phyloP scores from a whole-genome alignment of 352 stramenopile species.

The Globisporangium yorkense region DNA sequence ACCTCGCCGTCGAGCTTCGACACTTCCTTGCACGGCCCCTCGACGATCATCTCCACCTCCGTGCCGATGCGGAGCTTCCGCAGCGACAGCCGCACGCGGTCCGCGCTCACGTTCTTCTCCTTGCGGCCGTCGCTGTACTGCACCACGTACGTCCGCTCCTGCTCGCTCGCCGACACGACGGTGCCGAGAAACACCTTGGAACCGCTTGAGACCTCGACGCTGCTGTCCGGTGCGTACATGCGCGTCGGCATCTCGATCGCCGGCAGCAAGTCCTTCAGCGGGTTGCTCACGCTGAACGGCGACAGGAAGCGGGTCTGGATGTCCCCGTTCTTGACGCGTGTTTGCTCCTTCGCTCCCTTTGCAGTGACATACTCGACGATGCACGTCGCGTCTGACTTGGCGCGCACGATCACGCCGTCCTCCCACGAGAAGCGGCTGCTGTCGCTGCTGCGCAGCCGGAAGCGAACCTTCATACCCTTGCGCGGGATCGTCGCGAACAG shows the following conservation, averaged over 20 bases:
- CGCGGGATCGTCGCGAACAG: conserved; percentile 26
- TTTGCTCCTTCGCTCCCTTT: conserved; percentile 28
- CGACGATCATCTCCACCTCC: conserved; percentile 68
- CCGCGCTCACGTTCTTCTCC: conserved; percentile 43
- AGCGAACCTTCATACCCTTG: conserved; percentile 46
- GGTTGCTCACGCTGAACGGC: conserved; percentile 17
- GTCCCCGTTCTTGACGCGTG: conserved; percentile 42
- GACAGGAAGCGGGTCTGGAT: conserved; percentile 37
- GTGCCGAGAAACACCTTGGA: conserved; percentile 42
- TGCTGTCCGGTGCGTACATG: conserved; percentile 29
- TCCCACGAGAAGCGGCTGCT: conserved; percentile 25
- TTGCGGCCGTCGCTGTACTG: conserved; percentile 51
- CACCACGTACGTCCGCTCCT: conserved; percentile 46
- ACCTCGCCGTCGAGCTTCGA: conserved; percentile 66
- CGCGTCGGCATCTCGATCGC: conserved; percentile 23
- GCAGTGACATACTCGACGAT: conserved; percentile 32
- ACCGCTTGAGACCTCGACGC: conserved; percentile 44
- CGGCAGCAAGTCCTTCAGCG: conserved; percentile 21
- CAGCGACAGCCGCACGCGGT: conserved; percentile 49
- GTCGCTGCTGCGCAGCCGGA: conserved; percentile 24
- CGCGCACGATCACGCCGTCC: conserved; percentile 41
- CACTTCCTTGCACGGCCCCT: conserved; percentile 66
- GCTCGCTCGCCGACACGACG: conserved; percentile 32
- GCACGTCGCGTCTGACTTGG: conserved; percentile 39
- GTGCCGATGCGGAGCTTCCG: conserved; percentile 52